Percentiles rank a stretch among this genome's conserved stretches.
phyloP scores from a whole-genome alignment of 2,329 filamentous ascomycete species.

The Capronia epimyces region DNA sequence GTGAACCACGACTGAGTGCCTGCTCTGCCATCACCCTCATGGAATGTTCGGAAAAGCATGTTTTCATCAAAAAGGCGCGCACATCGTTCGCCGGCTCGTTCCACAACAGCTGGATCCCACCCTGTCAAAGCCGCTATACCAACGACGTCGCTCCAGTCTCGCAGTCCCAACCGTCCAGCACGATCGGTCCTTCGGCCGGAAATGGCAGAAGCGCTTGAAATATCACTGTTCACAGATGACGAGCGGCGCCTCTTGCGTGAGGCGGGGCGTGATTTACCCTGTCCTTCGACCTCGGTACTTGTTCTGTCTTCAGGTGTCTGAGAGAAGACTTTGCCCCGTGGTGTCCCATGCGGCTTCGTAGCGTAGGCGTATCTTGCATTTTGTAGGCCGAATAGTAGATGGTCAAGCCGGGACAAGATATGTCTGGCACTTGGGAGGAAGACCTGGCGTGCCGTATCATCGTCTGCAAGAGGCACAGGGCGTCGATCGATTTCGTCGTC shows the following conservation, averaged over 20 bases:
- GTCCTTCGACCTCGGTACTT: background rate
- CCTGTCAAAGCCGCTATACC: conserved; percentile 70
- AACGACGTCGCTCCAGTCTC: conserved; percentile 82
- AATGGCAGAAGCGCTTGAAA: conserved; percentile 6
- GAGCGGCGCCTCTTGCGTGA: background rate
- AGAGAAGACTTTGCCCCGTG: conserved; percentile 3
- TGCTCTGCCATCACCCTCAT: conserved; percentile 34
- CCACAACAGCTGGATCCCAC: conserved; percentile 59
- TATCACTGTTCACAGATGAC: conserved; percentile 5
- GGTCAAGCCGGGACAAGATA: conserved; percentile 64
- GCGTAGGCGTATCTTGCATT: conserved; percentile 54
- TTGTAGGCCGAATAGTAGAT: conserved; percentile 65
- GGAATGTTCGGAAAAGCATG: conserved; percentile 59
- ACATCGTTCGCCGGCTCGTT: conserved; percentile 67
- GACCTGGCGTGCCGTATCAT: conserved; percentile 60
- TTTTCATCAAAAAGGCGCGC: conserved; percentile 66
- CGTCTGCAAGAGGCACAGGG: conserved; percentile 62
- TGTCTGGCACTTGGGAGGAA: conserved; percentile 65
- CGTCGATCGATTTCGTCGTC: conserved; percentile 20
- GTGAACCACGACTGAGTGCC: conserved; percentile 15
- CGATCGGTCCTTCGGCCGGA: background rate
- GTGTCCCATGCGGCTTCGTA: conserved; percentile 12
- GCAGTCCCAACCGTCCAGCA: conserved; percentile 37
- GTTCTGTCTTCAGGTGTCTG: background rate
- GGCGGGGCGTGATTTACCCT: conserved; percentile 3